Percentiles rank a stretch among this genome's conserved stretches.
These are phyloP conservation scores for Suillus spraguei DNA, from an alignment of 768 basidiomycete species.

Conservation along the genomic window DNA sequence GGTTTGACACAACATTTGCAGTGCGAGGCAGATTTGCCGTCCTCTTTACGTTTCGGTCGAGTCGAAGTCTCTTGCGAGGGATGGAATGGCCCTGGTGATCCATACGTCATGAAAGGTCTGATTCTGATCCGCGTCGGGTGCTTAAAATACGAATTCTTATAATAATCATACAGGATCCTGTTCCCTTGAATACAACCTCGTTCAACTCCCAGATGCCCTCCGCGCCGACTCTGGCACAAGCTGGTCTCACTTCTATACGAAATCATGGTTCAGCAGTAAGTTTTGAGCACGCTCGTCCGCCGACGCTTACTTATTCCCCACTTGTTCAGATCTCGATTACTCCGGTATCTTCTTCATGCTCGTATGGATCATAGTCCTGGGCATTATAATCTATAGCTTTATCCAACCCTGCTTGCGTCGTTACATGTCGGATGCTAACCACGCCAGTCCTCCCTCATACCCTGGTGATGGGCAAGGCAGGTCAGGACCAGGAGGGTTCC, in stretches of 20 bases:
- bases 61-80: conserved; percentile 92
- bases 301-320: conserved; percentile 8
- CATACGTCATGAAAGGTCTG: conserved; percentile 82
- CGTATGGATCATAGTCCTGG: conserved; percentile 56
- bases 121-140: conserved; percentile 1
- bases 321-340: conserved; percentile 45
- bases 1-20: conserved; percentile 31
- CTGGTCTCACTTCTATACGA: conserved; percentile 16
- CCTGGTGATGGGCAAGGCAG: conserved; percentile 33
- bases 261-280: conserved; percentile 27
- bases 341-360: conserved; percentile 53
- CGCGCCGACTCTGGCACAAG: conserved; percentile 20
- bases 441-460: conserved; percentile 30
- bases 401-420: conserved; percentile 54
- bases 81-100: conserved; percentile 81
- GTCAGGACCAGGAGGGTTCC: conserved; percentile 50
- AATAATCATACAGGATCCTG: conserved; percentile 66
- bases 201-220: conserved; percentile 56
- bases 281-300: not conserved
- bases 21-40: conserved; percentile 92
- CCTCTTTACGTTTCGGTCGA: conserved; percentile 77
- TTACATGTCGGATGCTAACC: conserved; percentile 32
- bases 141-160: not conserved
- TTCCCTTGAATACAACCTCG: conserved; percentile 80
- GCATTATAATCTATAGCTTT: conserved; percentile 58